Evolutionary conservation across 768 basidiomycete species (phyloP).

Genomic region (Leccinum uliginosum): DNA sequence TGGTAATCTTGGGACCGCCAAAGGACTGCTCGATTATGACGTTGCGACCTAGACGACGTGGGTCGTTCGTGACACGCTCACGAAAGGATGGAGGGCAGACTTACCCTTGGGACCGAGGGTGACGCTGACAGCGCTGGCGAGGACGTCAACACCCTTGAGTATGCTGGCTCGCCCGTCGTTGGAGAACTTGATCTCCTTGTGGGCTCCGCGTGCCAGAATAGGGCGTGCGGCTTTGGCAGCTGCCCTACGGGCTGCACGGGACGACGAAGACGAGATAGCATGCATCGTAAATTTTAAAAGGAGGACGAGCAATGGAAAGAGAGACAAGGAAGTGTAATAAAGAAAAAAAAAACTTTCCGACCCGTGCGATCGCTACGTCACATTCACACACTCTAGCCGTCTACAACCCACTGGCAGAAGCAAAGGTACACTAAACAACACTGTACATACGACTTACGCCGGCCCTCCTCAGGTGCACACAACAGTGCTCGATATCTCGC

Average conservation of each 20-base stretch:
- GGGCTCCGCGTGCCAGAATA: slow-evolving; percentile 60
- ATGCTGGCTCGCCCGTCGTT: slow-evolving; percentile 93
- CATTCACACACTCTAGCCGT: not conserved
- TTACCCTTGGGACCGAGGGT: slow-evolving; percentile 94
- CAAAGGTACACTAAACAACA: too few relatives aligned
- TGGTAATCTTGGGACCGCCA: slow-evolving; percentile 93
- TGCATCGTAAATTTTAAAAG: slow-evolving; percentile 47
- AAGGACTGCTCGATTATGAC: slow-evolving; percentile 96
- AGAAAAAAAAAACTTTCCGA: slow-evolving; percentile 17
- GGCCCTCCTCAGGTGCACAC: not conserved
- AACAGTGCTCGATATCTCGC: not conserved
- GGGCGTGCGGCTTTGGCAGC: slow-evolving; percentile 55
- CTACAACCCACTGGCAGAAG: too few relatives aligned
- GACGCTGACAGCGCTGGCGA: slow-evolving; percentile 95
- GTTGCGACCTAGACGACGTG: slow-evolving; percentile 64
- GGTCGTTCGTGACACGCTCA: slow-evolving; percentile 12
- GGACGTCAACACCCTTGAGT: slow-evolving; percentile 92
- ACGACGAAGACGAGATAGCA: slow-evolving; percentile 62
- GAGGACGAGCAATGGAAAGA: not conserved
- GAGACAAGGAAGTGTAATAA: not conserved
- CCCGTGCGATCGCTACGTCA: not conserved
- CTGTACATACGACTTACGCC: not conserved
- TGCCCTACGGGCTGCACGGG: slow-evolving; percentile 63
- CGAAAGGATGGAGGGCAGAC: slow-evolving; percentile 5
- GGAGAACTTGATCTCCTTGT: slow-evolving; percentile 97